A percentile compares a stretch with the other conserved stretches of the same genome.
phyloP scores from a whole-genome alignment of 441 rosid genomes.

The Mallotus japonicus region DNA sequence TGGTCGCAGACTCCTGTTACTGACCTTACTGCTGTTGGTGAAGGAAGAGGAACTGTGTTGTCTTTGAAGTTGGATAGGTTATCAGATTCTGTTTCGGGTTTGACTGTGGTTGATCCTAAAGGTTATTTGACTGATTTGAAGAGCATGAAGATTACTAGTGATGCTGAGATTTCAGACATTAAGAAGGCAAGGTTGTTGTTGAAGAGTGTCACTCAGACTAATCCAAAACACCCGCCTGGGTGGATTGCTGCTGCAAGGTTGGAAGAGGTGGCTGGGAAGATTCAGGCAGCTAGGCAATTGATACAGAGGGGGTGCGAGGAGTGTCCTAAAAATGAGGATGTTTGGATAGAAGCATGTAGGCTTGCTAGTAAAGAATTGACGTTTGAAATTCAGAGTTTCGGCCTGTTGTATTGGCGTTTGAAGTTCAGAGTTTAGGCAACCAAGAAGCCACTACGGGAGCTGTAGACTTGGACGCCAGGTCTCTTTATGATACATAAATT shows the following conservation, averaged over 20 bases:
- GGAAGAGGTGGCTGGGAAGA: slow-evolving; percentile 96
- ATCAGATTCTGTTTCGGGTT: slow-evolving; percentile 81
- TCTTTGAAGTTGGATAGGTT: slow-evolving; percentile 85
- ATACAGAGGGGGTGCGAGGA: slow-evolving; percentile 89
- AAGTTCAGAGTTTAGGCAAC: too few relatives aligned
- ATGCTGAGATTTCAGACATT: slow-evolving; percentile 89
- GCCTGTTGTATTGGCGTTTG: too few relatives aligned
- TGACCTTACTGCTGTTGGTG: slow-evolving; percentile 88
- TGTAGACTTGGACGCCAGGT: too few relatives aligned
- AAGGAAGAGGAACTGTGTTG: slow-evolving; percentile 91
- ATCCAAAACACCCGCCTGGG: slow-evolving; percentile 87
- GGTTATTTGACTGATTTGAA: slow-evolving; percentile 91
- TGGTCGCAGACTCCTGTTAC: slow-evolving; percentile 87
- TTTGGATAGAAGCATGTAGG: slow-evolving; percentile 94
- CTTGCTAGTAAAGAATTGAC: slow-evolving; percentile 39
- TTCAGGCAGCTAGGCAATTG: slow-evolving; percentile 74
- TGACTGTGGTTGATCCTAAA: slow-evolving; percentile 93
- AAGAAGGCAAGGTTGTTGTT: slow-evolving; percentile 86
- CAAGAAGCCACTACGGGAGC: too few relatives aligned
- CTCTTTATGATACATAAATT: too few relatives aligned
- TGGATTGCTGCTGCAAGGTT: slow-evolving; percentile 97
- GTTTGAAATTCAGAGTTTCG: too few relatives aligned
- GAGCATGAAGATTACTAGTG: slow-evolving; percentile 96
- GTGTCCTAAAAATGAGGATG: slow-evolving; percentile 89
- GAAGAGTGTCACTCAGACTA: slow-evolving; percentile 86